Percentiles rank a stretch among this genome's conserved stretches.
phyloP scores from a whole-genome alignment of 2,329 filamentous ascomycete species.

The Lachnellula suecica region DNA sequence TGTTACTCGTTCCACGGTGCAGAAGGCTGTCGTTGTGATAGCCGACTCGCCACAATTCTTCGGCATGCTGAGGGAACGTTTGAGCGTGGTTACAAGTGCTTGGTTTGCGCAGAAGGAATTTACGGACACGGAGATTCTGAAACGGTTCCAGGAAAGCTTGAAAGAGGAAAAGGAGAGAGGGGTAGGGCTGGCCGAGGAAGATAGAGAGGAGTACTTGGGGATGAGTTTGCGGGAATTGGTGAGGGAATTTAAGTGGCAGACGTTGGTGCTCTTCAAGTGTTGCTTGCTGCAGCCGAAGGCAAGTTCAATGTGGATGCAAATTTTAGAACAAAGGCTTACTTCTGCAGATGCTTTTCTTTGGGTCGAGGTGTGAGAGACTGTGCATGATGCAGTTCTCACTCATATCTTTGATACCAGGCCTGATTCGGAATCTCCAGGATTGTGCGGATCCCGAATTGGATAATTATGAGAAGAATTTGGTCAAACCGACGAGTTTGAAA shows the following conservation, averaged over 20 bases:
- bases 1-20: constrained; percentile 95
- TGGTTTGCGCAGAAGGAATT: constrained; percentile 98
- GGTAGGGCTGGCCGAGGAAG: constrained; percentile 60
- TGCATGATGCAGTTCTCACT: constrained; percentile 99
- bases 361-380: constrained; percentile 89
- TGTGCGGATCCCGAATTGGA: constrained; percentile 93
- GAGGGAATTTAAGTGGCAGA: constrained; percentile 93
- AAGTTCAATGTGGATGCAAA: constrained; percentile 8
- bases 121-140: constrained; percentile 83
- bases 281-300: constrained; percentile 94
- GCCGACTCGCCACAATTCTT: constrained; percentile 88
- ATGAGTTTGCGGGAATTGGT: constrained; percentile 87
- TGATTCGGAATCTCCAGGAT: constrained; percentile 89
- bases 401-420: constrained; percentile 89
- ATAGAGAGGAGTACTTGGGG: constrained; percentile 85
- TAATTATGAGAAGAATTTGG: constrained; percentile 71
- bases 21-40: constrained; percentile 96
- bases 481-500: constrained; percentile 78
- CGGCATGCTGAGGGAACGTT: constrained; percentile 83
- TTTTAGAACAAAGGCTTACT: background rate
- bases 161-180: constrained; percentile 65
- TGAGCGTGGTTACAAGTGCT: constrained; percentile 87
- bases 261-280: constrained; percentile 89
- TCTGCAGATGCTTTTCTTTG: constrained; percentile 92
- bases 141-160: constrained; percentile 88